Conservation (phyloP, 139 green algal species). For the Pseudopediastrum boryanum region DNA sequence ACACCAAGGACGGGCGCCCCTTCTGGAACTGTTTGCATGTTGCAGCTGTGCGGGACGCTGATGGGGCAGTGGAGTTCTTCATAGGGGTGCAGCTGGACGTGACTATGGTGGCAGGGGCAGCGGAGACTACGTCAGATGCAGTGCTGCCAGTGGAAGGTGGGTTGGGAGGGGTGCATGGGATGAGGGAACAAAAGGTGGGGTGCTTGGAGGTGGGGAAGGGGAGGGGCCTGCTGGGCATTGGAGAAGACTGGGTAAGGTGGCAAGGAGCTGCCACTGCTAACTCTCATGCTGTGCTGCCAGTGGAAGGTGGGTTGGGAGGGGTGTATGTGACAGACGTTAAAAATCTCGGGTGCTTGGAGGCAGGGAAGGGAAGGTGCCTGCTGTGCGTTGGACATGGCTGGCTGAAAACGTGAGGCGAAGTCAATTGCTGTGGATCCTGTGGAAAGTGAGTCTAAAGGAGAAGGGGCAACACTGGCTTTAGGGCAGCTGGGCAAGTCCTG, state of each 20-base stretch:
- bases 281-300: too few relatives aligned
- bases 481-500: too few relatives aligned
- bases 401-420: not conserved
- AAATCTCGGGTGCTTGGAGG: slow-evolving; percentile 8
- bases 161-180: not conserved
- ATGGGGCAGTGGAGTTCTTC: slow-evolving; percentile 61
- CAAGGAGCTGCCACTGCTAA: not conserved
- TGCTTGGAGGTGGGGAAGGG: not conserved
- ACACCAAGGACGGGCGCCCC: slow-evolving; percentile 55
- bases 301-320: not conserved
- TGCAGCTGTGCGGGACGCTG: slow-evolving; percentile 52
- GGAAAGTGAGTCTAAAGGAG: not conserved
- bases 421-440: too few relatives aligned
- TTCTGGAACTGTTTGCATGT: slow-evolving; percentile 78
- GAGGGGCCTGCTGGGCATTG: too few relatives aligned
- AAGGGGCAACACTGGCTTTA: too few relatives aligned
- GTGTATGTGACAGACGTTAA: not conserved
- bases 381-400: too few relatives aligned
- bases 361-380: not conserved
- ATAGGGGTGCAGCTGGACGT: slow-evolving; percentile 70
- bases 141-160: not conserved
- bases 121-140: too few relatives aligned
- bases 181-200: not conserved
- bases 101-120: not conserved
- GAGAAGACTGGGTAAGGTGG: slow-evolving; percentile 23